phyloP scores from a whole-genome alignment of 2,329 filamentous ascomycete genomes.

The Rhinocladiella mackenziei region DNA sequence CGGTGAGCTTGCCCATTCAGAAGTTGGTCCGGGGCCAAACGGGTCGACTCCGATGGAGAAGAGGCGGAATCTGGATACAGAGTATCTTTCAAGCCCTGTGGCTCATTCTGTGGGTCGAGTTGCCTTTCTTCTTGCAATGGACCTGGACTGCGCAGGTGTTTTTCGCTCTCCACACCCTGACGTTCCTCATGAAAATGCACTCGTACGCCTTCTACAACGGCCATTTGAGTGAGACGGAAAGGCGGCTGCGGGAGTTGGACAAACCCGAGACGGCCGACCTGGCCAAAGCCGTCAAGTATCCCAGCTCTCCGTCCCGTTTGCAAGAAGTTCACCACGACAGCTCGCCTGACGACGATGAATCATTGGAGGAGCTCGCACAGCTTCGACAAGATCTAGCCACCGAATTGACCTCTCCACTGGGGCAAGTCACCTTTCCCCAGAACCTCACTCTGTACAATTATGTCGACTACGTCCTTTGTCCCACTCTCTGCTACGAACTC shows the following conservation, averaged over 20 bases:
- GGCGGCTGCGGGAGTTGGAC: conserved; percentile 75
- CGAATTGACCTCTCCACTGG: conserved; percentile 86
- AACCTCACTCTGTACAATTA: conserved; percentile 84
- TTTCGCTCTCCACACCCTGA: conserved; percentile 82
- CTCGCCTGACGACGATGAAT: conserved; percentile 34
- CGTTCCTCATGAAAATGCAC: conserved; percentile 98
- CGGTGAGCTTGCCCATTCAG: conserved; percentile 70
- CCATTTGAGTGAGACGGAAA: conserved; percentile 82
- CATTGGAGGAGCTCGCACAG: conserved; percentile 56
- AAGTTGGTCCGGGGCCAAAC: conserved; percentile 57
- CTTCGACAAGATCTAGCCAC: conserved; percentile 82
- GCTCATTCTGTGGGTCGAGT: conserved; percentile 76
- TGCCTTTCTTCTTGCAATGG: conserved; percentile 84
- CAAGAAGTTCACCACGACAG: conserved; percentile 29
- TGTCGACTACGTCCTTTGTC: conserved; percentile 81
- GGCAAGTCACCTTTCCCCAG: conserved; percentile 80
- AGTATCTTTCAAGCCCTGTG: conserved; percentile 75
- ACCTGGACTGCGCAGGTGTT: conserved; percentile 98
- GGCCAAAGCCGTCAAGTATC: conserved; percentile 72
- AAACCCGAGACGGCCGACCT: conserved; percentile 52
- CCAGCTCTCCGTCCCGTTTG: conserved; percentile 44
- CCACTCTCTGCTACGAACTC: conserved; percentile 94
- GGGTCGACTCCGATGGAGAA: conserved; percentile 64
- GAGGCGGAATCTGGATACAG: conserved; percentile 75
- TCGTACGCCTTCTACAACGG: conserved; percentile 98